phyloP scores from a whole-genome alignment of 2,329 filamentous ascomycete genomes.

The Exophiala aquamarina region DNA sequence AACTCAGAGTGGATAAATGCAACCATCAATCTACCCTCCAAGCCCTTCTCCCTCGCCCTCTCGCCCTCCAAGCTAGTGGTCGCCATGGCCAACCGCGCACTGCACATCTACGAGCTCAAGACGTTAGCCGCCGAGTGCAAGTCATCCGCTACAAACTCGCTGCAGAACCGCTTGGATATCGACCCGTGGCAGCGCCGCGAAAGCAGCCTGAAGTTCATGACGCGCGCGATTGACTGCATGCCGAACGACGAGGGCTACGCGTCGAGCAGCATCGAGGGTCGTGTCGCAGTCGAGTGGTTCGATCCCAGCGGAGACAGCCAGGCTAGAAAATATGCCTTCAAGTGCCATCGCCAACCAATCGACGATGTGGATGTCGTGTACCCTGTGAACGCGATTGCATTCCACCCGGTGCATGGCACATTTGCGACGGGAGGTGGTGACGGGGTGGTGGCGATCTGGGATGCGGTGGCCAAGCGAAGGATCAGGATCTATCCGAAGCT shows the following conservation, averaged over 20 bases:
- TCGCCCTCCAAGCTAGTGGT: constrained; percentile 85
- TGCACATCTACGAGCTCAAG: constrained; percentile 89
- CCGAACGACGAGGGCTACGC: constrained; percentile 94
- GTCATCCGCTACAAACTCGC: constrained; percentile 45
- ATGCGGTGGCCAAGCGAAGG: constrained; percentile 83
- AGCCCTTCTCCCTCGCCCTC: constrained; percentile 81
- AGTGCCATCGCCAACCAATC: constrained; percentile 82
- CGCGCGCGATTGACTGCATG: constrained; percentile 91
- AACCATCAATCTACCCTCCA: constrained; percentile 72
- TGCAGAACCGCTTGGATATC: constrained; percentile 50
- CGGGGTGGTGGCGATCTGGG: constrained; percentile 89
- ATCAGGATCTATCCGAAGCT: constrained; percentile 88
- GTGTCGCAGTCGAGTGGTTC: constrained; percentile 97
- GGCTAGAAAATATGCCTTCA: constrained; percentile 95
- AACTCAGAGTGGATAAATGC: constrained; percentile 51
- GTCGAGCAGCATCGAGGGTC: constrained; percentile 86
- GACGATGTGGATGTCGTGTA: constrained; percentile 78
- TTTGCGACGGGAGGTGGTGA: constrained; percentile 90
- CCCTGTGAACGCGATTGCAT: constrained; percentile 85
- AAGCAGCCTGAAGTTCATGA: constrained; percentile 94
- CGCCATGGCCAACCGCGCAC: constrained; percentile 89
- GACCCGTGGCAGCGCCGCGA: constrained; percentile 92
- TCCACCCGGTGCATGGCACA: constrained; percentile 78
- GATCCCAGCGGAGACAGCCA: constrained; percentile 85
- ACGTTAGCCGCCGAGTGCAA: constrained; percentile 59